A percentile compares a stretch with the other conserved stretches of the same genome.
phyloP scores from a whole-genome alignment of 371 early-diverging fungal genomes.

The Mucor mucedo region DNA sequence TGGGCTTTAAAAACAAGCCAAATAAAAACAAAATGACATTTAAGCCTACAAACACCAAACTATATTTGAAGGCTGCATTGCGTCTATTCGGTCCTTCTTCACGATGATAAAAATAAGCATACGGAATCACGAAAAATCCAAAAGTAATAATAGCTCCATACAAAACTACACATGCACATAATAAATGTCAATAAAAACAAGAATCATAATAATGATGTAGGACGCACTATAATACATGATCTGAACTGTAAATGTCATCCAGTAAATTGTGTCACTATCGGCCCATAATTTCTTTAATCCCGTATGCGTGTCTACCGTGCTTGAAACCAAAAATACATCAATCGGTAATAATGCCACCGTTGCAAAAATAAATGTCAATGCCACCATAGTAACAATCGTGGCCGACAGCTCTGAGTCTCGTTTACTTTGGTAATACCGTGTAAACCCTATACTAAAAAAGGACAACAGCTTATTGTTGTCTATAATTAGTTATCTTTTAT shows the following conservation, averaged over 20 bases:
- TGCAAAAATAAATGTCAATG: conserved; percentile 46
- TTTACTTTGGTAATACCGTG: conserved; percentile 50
- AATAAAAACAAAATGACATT: conserved; percentile 36
- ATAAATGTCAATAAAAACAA: too few relatives aligned
- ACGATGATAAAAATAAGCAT: conserved; percentile 62
- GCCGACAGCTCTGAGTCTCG: conserved; percentile 50
- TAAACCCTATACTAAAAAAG: conserved; percentile 50
- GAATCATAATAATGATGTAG: background rate
- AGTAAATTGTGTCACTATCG: conserved; percentile 50
- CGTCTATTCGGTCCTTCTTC: conserved; percentile 38
- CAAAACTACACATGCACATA: background rate
- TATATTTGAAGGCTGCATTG: conserved; percentile 40
- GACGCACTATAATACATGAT: conserved; percentile 56
- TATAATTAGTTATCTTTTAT: background rate
- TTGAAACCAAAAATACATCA: conserved; percentile 67
- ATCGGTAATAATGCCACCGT: conserved; percentile 59
- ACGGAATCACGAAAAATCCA: conserved; percentile 54
- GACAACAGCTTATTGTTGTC: conserved; percentile 36
- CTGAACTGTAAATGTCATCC: conserved; percentile 44
- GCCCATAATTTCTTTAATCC: conserved; percentile 67
- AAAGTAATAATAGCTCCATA: conserved; percentile 44
- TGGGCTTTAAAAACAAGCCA: conserved; percentile 46
- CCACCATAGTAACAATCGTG: conserved; percentile 43
- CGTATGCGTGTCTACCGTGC: conserved; percentile 54
- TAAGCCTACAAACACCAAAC: conserved; percentile 35